Evolutionary conservation across 371 early-diverging fungal genomes (phyloP), one percentile per base, ranked within the genome.

Genomic region (Haplosporangium sp.): DNA sequence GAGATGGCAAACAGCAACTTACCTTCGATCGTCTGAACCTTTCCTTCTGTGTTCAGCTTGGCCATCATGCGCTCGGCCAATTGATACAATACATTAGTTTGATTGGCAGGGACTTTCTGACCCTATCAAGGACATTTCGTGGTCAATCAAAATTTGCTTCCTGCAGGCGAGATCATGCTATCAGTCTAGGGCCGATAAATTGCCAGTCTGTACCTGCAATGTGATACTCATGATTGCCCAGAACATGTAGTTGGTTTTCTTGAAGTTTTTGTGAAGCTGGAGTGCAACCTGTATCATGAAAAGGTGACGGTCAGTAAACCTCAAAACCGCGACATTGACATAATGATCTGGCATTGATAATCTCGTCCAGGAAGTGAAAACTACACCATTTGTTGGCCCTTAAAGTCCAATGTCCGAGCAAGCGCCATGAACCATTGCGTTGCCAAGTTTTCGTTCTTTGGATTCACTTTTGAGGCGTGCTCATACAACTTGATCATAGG

Each of bases 11-110:
- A 51, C 21, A 16, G 11, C 23, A 64, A 64, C 64, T 52, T 71
- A 85, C 92, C 89, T 80, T 93, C 94, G 23, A 85, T 83, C 6
- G 75, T 81, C 10, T 74, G 73, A 43, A 91, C 62, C 48, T 84
- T 85, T 5, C 85, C 88, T 40, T 96, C 95, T n/a, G 86, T 82
- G 8, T 88, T 83, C 8, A 94, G 91, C 82, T 95, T 95, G 23
- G 86, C 83, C 81, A 94, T 88, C 96, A 96, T 94, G 29, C 95
- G 86, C 73, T 95, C 95, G 0, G 96, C 93, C 46, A 98, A 82
- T 0, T 86, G 83, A 56, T 93, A 84, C 13, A 90, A 83, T 6
- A 96, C 67, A 42, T 79, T 81, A 29, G 85, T 81, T 18, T 83
- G 83, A 10, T 52, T 21, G 36, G 72, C 66, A 14, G 75, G 60